phyloP scores from a whole-genome alignment of 139 green algal genomes.

The Chlorella sp. region DNA sequence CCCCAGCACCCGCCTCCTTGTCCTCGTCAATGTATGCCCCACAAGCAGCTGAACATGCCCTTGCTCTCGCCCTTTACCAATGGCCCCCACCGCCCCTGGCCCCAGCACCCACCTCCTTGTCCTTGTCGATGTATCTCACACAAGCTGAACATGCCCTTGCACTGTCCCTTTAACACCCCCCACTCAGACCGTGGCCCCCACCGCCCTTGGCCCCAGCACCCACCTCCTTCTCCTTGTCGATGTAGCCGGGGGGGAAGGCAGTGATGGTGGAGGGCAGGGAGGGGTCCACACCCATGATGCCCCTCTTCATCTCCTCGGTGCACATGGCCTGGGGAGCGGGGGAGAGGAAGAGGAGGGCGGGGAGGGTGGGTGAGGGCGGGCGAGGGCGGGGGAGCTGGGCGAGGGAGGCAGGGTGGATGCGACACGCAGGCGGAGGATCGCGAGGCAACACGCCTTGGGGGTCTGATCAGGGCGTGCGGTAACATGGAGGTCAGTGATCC shows the following conservation, averaged over 20 bases:
- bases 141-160: too few relatives aligned
- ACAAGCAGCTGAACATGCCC: background rate
- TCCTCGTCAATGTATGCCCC: conserved; percentile 69
- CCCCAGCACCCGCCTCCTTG: conserved; percentile 54
- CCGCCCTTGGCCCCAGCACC: too few relatives aligned
- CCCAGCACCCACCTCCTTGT: too few relatives aligned
- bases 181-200: background rate
- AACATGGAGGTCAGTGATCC: background rate
- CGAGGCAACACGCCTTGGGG: too few relatives aligned
- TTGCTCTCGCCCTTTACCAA: background rate
- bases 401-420: too few relatives aligned
- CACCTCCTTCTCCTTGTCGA: conserved; percentile 66
- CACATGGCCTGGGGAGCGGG: background rate
- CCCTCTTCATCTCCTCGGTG: conserved; percentile 55
- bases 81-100: too few relatives aligned
- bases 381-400: too few relatives aligned
- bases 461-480: too few relatives aligned
- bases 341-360: background rate
- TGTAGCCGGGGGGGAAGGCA: conserved; percentile 72
- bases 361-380: too few relatives aligned
- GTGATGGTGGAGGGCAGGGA: conserved; percentile 68
- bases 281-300: conserved; percentile 72
- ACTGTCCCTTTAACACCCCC: background rate
- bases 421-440: too few relatives aligned
- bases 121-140: too few relatives aligned